Conservation (phyloP, 495 filamentous ascomycete species). For the Talaromyces trachyspermus region DNA sequence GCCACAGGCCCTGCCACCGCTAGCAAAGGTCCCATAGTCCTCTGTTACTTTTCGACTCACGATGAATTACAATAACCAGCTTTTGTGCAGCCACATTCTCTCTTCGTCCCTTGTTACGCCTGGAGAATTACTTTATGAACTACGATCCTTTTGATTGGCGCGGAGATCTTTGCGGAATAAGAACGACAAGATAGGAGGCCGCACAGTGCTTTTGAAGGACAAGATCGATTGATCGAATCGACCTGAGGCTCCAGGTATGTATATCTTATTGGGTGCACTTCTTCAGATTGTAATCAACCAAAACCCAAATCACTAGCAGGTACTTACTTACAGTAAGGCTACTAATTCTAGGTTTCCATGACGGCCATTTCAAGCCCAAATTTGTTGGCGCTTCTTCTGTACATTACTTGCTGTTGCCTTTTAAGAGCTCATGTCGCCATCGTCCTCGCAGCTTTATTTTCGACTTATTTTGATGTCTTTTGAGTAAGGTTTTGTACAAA, state of each 20-base stretch:
- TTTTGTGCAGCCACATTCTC: conserved; percentile 17
- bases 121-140: conserved; percentile 7
- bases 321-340: conserved; percentile 1
- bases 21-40: conserved; percentile 10
- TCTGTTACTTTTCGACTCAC: conserved; percentile 22
- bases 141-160: conserved; percentile 21
- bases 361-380: conserved; percentile 1
- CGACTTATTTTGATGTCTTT: not conserved
- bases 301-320: not conserved
- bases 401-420: conserved; percentile 8
- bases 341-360: not conserved
- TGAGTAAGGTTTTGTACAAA: not conserved
- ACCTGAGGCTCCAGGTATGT: conserved; percentile 3
- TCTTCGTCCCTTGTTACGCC: conserved; percentile 7
- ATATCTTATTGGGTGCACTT: conserved; percentile 3
- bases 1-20: not conserved
- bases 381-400: conserved; percentile 5
- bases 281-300: conserved; percentile 3
- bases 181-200: not conserved
- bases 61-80: conserved; percentile 25
- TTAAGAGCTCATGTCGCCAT: not conserved
- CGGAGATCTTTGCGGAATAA: conserved; percentile 10
- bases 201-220: not conserved
- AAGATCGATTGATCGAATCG: not conserved
- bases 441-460: conserved; percentile 1